Conservation (phyloP, 306 rosid genomes). For the Fragaria iinumae region DNA sequence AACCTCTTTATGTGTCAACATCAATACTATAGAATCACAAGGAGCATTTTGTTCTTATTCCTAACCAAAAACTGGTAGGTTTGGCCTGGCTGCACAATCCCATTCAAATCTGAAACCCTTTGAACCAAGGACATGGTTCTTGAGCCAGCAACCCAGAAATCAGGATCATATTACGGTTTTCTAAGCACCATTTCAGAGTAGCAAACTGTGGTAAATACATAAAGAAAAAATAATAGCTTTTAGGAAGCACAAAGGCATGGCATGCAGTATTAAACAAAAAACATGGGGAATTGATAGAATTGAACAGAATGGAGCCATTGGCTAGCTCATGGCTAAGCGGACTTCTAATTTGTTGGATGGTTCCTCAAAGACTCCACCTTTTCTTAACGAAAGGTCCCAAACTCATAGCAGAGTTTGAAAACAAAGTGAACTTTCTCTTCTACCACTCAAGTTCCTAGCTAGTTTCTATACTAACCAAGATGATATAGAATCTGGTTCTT, state of each 20-base stretch:
- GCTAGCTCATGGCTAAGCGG: conserved; percentile 1
- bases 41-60: background rate
- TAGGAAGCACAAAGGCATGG: conserved; percentile 35
- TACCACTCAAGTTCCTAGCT: conserved; percentile 4
- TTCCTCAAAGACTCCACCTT: conserved; percentile 5
- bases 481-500: conserved; percentile 16
- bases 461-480: conserved; percentile 18
- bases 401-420: conserved; percentile 18
- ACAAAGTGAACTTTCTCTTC: conserved; percentile 16
- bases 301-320: background rate
- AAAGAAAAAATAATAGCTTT: background rate
- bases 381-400: conserved; percentile 17
- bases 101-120: conserved; percentile 11
- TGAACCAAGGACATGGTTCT: conserved; percentile 25
- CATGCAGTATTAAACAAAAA: conserved; percentile 24
- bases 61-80: background rate
- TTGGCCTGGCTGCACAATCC: background rate
- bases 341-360: conserved; percentile 11
- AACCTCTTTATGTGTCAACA: conserved; percentile 25
- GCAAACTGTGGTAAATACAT: conserved; percentile 11
- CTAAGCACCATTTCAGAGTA: conserved; percentile 13
- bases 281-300: conserved; percentile 22
- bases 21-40: conserved; percentile 15
- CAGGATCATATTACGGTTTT: conserved; percentile 4
- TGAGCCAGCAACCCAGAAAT: conserved; percentile 22